Evolutionary conservation across 2,329 filamentous ascomycete species (phyloP).

Genomic region (Sporothrix inflata): DNA sequence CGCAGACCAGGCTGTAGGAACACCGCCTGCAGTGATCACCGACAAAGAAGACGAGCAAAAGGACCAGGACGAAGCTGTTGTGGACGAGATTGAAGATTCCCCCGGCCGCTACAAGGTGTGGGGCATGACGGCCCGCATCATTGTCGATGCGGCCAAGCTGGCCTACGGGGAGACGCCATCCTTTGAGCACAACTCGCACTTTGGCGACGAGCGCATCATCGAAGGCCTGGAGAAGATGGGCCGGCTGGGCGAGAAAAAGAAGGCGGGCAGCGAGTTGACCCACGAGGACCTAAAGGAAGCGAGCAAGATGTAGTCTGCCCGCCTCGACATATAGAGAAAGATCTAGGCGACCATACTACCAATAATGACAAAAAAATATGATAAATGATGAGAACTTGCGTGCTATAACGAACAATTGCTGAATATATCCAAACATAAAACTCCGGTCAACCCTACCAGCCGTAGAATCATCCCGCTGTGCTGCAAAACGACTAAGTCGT

Average conservation of each 20-base stretch:
- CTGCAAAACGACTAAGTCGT: background rate
- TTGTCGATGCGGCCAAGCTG: conserved; percentile 84
- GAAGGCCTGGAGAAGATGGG: conserved; percentile 51
- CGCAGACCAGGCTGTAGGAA: background rate
- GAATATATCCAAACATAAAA: background rate
- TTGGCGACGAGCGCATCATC: conserved; percentile 59
- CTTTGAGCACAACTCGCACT: conserved; percentile 69
- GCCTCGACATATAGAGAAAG: background rate
- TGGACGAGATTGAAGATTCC: conserved; percentile 43
- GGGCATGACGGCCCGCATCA: conserved; percentile 90
- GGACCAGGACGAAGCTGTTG: conserved; percentile 34
- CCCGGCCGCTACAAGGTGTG: conserved; percentile 77
- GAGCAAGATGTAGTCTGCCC: conserved; percentile 45
- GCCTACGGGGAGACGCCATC: conserved; percentile 83
- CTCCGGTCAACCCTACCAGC: background rate
- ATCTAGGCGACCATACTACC: background rate
- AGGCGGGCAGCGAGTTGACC: conserved; percentile 40
- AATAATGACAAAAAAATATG: conserved; percentile 37
- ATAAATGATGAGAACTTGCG: conserved; percentile 30
- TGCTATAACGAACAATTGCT: conserved; percentile 1
- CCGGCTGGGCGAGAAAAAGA: conserved; percentile 51
- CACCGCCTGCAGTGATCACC: conserved; percentile 16
- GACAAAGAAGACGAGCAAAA: conserved; percentile 33
- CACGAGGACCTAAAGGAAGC: conserved; percentile 43
- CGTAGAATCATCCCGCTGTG: background rate